Evolutionary conservation across 176 grass and related monocot species (phyloP), one percentile per base, ranked within the genome.

Genomic region (Hyparrhenia diplandra): DNA sequence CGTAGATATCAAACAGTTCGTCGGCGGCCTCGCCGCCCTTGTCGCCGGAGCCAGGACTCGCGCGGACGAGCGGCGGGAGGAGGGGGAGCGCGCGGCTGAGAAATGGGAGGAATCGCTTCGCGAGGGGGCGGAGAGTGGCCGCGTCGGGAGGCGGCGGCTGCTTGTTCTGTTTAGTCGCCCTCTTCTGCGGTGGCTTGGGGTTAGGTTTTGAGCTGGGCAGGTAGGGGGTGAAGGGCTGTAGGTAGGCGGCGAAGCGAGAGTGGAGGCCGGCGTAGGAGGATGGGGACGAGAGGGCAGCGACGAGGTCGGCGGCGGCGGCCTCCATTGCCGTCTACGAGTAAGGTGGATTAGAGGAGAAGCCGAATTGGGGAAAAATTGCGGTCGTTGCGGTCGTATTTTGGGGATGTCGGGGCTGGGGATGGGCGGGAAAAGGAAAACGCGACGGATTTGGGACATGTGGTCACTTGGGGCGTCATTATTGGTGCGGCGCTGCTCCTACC

Each of bases 41-140:
- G 37, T 37, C 74, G 41, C 51, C 66, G 17, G 67, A 20, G 65
- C 49, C 82, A 76, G 90, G 59, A 46, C 29, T 84, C 57, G 73
- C 43, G 25, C 86, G 88, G 36, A 98, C 81, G 28, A 92, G 83
- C 39, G 78, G 23, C 51, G 91, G 89, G 43, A 97, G 85, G 69
- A 92, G 67, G 36, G 90, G 87, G 11, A 97, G 89, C 45, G 91
- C 87, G 57, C 84, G 83, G 81, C 72, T 75, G 43, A 97, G 80
- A 66, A 98, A 98, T 20, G 84, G 39, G 36, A 98, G 85, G 46
- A 91, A 98, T 4, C 73, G 84, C 86, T 92, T 94, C 23, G 92
- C 95, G 21, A 98, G 86, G 23, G 86, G 70, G 40, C 88, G 89
- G 1, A 88, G 51, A 8, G 88, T 32, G 34, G 45, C 41, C 42